Evolutionary conservation across 805 yeast species (phyloP).

Genomic region (Tetrapisispora iriomotensis): DNA sequence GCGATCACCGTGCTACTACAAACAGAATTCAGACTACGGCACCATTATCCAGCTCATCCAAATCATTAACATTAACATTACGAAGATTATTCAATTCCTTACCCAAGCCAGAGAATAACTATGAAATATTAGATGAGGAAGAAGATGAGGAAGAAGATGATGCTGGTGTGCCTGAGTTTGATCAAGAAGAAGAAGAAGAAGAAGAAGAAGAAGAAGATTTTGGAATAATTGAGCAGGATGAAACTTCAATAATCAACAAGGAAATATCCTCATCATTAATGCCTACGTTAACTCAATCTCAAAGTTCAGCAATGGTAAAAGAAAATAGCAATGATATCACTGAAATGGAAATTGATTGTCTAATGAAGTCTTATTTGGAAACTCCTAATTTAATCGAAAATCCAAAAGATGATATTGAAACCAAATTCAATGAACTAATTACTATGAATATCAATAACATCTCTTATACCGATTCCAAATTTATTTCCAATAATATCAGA

Average conservation of each 20-base stretch:
- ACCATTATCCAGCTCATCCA: no score
- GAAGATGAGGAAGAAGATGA: constrained; percentile 21
- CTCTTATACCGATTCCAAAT: constrained; percentile 5
- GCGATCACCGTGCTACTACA: no score
- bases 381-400: constrained; percentile 12
- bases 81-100: constrained; percentile 22
- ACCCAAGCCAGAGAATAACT: constrained; percentile 40
- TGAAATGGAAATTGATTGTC: not conserved
- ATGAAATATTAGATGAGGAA: constrained; percentile 32
- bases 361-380: constrained; percentile 3
- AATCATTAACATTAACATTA: not conserved
- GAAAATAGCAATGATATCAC: not conserved
- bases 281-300: no score
- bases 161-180: not conserved
- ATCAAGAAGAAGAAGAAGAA: not conserved
- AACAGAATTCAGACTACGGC: no score
- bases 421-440: constrained; percentile 18
- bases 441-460: constrained; percentile 6
- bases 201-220: not conserved
- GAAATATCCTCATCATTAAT: no score
- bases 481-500: not conserved
- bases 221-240: constrained; percentile 9
- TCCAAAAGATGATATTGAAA: constrained; percentile 12
- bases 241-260: not conserved
- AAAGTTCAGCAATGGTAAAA: not conserved